These are phyloP conservation scores for Calocera cornea DNA, from an alignment of 768 basidiomycete genomes.

Conservation along the genomic window DNA sequence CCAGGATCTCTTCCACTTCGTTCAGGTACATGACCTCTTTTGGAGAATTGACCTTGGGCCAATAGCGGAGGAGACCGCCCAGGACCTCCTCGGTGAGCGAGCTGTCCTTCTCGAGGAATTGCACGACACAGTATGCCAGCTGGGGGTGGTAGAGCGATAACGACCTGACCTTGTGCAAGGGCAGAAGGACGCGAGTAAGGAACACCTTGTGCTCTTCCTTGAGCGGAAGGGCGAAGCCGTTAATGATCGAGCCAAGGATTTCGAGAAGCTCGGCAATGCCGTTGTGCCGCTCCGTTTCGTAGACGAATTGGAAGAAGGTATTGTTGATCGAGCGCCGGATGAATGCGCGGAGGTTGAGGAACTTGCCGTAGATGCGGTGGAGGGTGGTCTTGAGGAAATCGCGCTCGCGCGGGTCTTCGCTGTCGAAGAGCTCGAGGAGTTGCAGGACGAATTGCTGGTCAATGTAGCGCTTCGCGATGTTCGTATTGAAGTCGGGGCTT, in stretches of 20 bases:
- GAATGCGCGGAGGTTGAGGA: constrained; percentile 95
- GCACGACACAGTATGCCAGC: constrained; percentile 95
- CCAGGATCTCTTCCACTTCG: constrained; percentile 96
- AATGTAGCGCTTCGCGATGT: constrained; percentile 92
- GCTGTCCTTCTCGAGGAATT: constrained; percentile 95
- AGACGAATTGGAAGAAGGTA: constrained; percentile 97
- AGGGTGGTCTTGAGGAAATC: constrained; percentile 99
- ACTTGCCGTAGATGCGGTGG: constrained; percentile 98
- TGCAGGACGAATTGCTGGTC: constrained; percentile 93
- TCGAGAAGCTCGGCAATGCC: constrained; percentile 97
- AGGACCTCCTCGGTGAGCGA: constrained; percentile 88
- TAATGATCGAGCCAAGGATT: constrained; percentile 98
- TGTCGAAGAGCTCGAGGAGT: constrained; percentile 94
- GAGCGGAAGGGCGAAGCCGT: constrained; percentile 92
- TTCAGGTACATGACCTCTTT: constrained; percentile 99
- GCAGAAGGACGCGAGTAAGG: constrained; percentile 83
- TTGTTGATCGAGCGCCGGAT: constrained; percentile 99
- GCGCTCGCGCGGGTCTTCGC: constrained; percentile 95
- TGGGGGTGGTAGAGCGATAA: constrained; percentile 99
- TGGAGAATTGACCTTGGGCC: constrained; percentile 98
- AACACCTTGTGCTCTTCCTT: constrained; percentile 99
- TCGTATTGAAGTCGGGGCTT: constrained; percentile 94
- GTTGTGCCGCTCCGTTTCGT: constrained; percentile 97
- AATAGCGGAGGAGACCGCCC: constrained; percentile 87
- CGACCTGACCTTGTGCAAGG: constrained; percentile 94